These are phyloP conservation scores for Ceratocystis papillata DNA, from an alignment of 2,329 filamentous ascomycete genomes.

Conservation along the genomic window DNA sequence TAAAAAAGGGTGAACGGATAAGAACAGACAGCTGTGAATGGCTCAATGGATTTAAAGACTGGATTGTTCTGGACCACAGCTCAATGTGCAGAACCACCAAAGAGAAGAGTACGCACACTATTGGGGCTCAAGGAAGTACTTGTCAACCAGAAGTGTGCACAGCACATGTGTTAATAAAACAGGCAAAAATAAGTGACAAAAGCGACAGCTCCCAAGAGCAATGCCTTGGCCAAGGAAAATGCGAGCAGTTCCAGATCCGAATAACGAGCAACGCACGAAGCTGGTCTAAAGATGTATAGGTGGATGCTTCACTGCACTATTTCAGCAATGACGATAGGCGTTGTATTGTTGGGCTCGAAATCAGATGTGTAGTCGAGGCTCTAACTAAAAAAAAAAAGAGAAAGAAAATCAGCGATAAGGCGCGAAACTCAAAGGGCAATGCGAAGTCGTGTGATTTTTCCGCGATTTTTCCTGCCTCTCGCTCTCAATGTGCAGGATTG, in stretches of 20 bases:
- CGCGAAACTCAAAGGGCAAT: not conserved
- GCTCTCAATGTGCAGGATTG: not conserved
- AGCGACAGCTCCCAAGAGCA: not conserved
- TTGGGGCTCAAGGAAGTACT: not conserved
- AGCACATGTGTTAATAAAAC: not conserved
- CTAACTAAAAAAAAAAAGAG: not conserved
- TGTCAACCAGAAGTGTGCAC: not conserved
- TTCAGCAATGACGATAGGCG: too few relatives aligned
- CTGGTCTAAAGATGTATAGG: not conserved
- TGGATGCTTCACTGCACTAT: too few relatives aligned
- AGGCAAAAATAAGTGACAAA: not conserved
- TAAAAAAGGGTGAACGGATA: not conserved
- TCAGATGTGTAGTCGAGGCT: not conserved
- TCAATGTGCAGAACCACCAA: not conserved
- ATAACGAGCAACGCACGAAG: not conserved
- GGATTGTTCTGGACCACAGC: not conserved
- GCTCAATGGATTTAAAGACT: slow-evolving; percentile 5
- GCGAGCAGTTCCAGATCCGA: not conserved
- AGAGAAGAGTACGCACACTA: not conserved
- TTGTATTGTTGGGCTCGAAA: not conserved
- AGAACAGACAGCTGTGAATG: slow-evolving; percentile 13
- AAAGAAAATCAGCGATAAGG: not conserved
- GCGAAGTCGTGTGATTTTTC: not conserved
- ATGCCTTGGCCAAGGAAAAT: not conserved
- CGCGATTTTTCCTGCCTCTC: not conserved